Conservation (phyloP, 331 rosid species). For the Phaseolus coccineus region DNA sequence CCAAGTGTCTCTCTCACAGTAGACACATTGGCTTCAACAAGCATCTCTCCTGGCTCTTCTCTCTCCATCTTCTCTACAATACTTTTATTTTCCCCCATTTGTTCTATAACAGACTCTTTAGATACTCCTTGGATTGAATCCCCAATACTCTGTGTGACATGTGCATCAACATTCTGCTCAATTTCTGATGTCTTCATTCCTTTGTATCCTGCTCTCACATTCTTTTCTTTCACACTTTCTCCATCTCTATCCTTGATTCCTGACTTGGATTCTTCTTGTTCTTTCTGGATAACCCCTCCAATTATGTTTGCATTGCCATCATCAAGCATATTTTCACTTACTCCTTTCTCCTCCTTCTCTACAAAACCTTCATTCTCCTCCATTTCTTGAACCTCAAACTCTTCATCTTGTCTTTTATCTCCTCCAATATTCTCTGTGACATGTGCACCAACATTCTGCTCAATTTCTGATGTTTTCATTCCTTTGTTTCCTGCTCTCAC, state of each 20-base stretch:
- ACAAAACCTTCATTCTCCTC: neutral
- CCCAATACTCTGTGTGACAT: conserved; percentile 10
- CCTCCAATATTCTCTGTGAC: neutral
- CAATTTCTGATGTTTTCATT: conserved; percentile 9
- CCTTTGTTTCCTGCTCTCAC: neutral
- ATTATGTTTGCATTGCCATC: neutral
- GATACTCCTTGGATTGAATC: conserved; percentile 9
- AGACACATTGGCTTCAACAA: neutral
- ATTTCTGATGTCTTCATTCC: conserved; percentile 19
- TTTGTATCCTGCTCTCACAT: neutral
- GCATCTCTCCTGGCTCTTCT: neutral
- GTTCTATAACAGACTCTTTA: conserved; percentile 26
- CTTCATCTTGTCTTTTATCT: conserved; percentile 16
- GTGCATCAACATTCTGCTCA: neutral
- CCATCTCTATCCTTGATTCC: conserved; percentile 20
- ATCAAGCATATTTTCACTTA: conserved; percentile 11
- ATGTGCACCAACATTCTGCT: conserved; percentile 3
- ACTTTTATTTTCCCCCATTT: neutral
- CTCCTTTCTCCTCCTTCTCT: neutral
- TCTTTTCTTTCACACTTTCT: conserved; percentile 26
- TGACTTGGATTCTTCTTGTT: conserved; percentile 16
- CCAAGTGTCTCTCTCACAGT: neutral
- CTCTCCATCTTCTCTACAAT: conserved; percentile 1
- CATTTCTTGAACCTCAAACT: neutral
- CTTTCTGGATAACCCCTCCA: neutral